These are phyloP conservation scores for Microsporum audouinii DNA, from an alignment of 2,329 filamentous ascomycete genomes.

Conservation along the genomic window DNA sequence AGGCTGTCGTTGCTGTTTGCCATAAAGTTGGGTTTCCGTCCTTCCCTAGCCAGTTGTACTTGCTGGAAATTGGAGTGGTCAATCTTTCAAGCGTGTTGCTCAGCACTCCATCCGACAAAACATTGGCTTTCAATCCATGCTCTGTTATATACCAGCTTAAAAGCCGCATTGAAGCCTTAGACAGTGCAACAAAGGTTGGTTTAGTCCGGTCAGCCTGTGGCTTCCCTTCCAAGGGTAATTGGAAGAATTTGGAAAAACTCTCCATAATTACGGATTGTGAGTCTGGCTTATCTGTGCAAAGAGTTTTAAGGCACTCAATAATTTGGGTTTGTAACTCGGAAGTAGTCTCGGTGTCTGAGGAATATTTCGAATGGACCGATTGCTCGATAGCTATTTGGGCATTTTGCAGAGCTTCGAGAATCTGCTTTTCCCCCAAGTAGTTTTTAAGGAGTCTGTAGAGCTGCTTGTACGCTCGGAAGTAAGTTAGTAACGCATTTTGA, in stretches of 20 bases:
- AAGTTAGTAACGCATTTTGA: constrained; percentile 75
- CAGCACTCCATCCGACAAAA: constrained; percentile 60
- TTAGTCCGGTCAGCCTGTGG: constrained; percentile 35
- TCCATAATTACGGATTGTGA: constrained; percentile 28
- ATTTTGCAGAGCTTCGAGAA: constrained; percentile 58
- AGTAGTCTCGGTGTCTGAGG: constrained; percentile 29
- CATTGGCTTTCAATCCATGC: constrained; percentile 45
- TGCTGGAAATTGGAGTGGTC: constrained; percentile 58
- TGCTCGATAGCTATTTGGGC: constrained; percentile 59
- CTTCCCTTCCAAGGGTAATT: constrained; percentile 42
- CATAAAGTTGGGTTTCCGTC: constrained; percentile 64
- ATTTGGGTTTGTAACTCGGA: constrained; percentile 28
- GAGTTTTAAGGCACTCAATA: constrained; percentile 25
- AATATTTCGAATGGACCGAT: constrained; percentile 44
- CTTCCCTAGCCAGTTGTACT: constrained; percentile 64
- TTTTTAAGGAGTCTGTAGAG: constrained; percentile 64
- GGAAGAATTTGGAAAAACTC: constrained; percentile 55
- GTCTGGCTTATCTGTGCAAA: constrained; percentile 28
- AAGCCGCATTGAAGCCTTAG: constrained; percentile 66
- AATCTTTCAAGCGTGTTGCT: constrained; percentile 55
- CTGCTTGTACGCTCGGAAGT: constrained; percentile 62
- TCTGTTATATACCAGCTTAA: constrained; percentile 38
- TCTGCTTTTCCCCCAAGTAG: constrained; percentile 50
- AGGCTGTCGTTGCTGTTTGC: constrained; percentile 64
- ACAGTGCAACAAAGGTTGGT: constrained; percentile 80